Base-by-base conservation (phyloP, 2,329 filamentous ascomycete species). In the Claviceps sp. region DNA sequence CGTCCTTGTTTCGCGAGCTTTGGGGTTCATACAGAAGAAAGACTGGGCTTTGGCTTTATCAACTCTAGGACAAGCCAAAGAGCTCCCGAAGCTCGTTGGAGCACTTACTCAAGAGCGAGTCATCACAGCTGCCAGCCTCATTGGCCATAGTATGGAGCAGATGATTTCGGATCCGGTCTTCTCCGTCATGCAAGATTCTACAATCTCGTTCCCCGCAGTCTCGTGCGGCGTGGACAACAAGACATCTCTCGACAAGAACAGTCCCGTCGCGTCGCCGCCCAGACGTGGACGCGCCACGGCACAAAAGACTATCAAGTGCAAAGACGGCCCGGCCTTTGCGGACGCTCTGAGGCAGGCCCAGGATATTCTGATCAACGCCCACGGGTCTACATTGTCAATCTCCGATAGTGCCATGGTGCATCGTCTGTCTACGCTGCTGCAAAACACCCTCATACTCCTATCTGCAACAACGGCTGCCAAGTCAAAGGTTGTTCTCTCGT, bases 111-210 rank as follows among this genome's bases (percentile, higher is more conserved):
- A 77, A 58, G 72, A 80, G 53, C 77, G 81, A 41, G 74, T 87
- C 51, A 74, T 80, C 11, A 79, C 79, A 53, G 86, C 85, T 20
- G 81, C 81, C 51, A 80, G 84, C 46, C 76, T 86, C 44, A 72
- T 88, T 54, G 75, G 80, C 16, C 77, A 85, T 64, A 85, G 83
- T 55, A 74, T 85, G 60, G 79, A 84, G 47, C 77, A 84, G 60
- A 86, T 95, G 72, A 77, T 82, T 13, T 77, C 78, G 4, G 87
- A 95, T 65, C 84, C 90, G 2, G 85, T 93, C 3, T 94, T 91
- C 65, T 94, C 88, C 18, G 86, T 91, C 9, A 77, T 97, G 16
- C 87, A 91, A 46, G 93, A 98, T 61, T 96, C 93, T 0, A 95
- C 89, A 0, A 82, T 96, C 26, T 94, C 89, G 0, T 85, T 91